Evolutionary conservation across 2,329 filamentous ascomycete species (phyloP).

Genomic region (Penicillium sp.): DNA sequence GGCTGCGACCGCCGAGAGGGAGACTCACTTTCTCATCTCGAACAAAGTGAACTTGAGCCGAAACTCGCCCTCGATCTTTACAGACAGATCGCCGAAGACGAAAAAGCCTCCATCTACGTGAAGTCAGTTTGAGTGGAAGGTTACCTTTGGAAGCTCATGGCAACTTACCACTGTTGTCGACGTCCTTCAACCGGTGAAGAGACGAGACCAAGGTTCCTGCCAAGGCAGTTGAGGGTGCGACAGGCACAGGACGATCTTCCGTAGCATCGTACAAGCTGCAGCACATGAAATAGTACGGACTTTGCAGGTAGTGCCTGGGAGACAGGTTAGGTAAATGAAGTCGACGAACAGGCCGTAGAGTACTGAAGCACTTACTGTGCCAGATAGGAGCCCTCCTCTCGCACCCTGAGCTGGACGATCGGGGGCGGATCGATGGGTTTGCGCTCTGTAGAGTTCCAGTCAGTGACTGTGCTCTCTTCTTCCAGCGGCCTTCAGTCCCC

Average conservation of each 20-base stretch:
- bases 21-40: slow-evolving; percentile 58
- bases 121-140: background rate
- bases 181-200: slow-evolving; percentile 73
- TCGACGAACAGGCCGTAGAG: background rate
- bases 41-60: slow-evolving; percentile 72
- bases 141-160: background rate
- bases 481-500: background rate
- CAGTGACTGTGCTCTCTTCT: slow-evolving; percentile 7
- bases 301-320: slow-evolving; percentile 56
- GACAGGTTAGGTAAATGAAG: slow-evolving; percentile 14
- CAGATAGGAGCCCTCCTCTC: slow-evolving; percentile 44
- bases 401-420: slow-evolving; percentile 66
- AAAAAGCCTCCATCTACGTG: slow-evolving; percentile 71
- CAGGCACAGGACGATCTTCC: slow-evolving; percentile 42
- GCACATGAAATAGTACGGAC: slow-evolving; percentile 60
- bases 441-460: slow-evolving; percentile 52
- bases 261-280: slow-evolving; percentile 51
- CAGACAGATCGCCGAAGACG: slow-evolving; percentile 82
- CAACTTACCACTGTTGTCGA: slow-evolving; percentile 56
- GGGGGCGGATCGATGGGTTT: slow-evolving; percentile 83
- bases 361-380: slow-evolving; percentile 51
- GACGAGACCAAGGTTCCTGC: slow-evolving; percentile 74
- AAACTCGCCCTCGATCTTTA: slow-evolving; percentile 67
- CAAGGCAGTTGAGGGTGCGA: slow-evolving; percentile 51
- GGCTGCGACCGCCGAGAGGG: slow-evolving; percentile 4